Base-by-base conservation (phyloP, 306 rosid genomes). In the Sechiopsis laciniata region DNA sequence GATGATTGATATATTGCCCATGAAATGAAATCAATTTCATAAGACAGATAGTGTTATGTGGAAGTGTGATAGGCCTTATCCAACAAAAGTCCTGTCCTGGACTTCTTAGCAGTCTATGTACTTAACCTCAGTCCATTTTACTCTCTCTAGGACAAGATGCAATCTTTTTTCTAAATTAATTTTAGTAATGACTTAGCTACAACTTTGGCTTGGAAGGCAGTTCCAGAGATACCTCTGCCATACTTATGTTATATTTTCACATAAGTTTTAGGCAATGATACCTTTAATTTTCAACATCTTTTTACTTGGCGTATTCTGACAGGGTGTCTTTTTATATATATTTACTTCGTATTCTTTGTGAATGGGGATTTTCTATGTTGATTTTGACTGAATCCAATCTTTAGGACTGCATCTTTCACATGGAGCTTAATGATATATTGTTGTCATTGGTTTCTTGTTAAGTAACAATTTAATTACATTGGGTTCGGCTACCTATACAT, bases 401-500 rank as follows among this genome's bases (percentile, higher is more conserved):
- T 21, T 24, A 70, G 46, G 21, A 70, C 37, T 70, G 58, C 59
- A 51, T 70, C 45, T 50, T 70, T 62, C 10, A 8, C 51, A 51
- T 12, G 46, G 46, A 70, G 59, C 73, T 70, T 17, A 21, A 3
- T 50, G 22, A 7, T 51, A 48, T 50, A 14, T 22, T 50, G 59
- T 70, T 51, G 48, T 42, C 11, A 42, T 42, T 42, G 48, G 10
- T 42, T 42, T 42, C 48, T 42, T 9, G 48, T 42, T 12, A 70
- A 32, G 10, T 24, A 50, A 51, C 22, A 6, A 48, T 52, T 48
- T 51, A 4, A 2, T 51, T 42, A 9, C 12, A 4, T 51, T 15
- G 55, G 0, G 55, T 15, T 51, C 16, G 16, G 16, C 16, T 51
- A 6, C 4, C n/a, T 51, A 42, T 14, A 8, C 24, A 1, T n/a